Evolutionary conservation across 2,329 filamentous ascomycete genomes (phyloP).

Genomic region (Epichloe sibirici): DNA sequence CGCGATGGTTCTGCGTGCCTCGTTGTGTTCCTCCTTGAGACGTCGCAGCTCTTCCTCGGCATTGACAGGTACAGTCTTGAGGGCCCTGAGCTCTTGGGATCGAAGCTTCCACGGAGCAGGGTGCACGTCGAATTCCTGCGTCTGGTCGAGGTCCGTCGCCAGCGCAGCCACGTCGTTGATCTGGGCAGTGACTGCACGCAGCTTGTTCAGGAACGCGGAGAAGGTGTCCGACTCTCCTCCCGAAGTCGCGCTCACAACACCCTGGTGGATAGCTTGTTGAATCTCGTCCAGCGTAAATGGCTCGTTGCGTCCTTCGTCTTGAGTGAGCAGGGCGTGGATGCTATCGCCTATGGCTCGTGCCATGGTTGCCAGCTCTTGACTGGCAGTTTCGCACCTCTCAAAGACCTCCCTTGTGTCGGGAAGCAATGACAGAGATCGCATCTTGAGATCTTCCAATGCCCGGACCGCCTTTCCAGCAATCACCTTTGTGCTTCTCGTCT

Average conservation of each 20-base stretch:
- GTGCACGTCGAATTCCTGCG: constrained; percentile 65
- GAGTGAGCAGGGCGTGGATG: constrained; percentile 49
- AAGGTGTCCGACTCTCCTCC: constrained; percentile 57
- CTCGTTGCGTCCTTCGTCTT: constrained; percentile 59
- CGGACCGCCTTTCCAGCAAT: constrained; percentile 67
- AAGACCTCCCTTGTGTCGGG: constrained; percentile 57
- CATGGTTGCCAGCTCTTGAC: constrained; percentile 53
- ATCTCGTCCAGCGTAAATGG: constrained; percentile 57
- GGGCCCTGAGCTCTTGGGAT: constrained; percentile 68
- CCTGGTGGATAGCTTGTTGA: constrained; percentile 46
- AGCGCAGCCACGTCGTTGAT: constrained; percentile 61
- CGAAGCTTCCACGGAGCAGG: constrained; percentile 74
- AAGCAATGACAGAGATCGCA: constrained; percentile 60
- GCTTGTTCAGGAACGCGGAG: constrained; percentile 51
- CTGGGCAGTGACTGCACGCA: constrained; percentile 51
- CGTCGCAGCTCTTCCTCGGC: constrained; percentile 74
- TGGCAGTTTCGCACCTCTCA: constrained; percentile 53
- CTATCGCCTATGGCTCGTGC: constrained; percentile 54
- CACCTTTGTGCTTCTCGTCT: constrained; percentile 75
- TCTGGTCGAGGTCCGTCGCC: constrained; percentile 57
- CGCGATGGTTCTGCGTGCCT: constrained; percentile 59
- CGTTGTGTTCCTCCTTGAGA: constrained; percentile 67
- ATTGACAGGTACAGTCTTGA: constrained; percentile 69
- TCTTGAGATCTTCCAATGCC: constrained; percentile 64
- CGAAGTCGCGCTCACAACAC: constrained; percentile 34